A percentile compares a stretch with the other conserved stretches of the same genome.
Evolutionary conservation across 305 asterid genomes (phyloP).

Genomic region (Fraxinus angustifolia): DNA sequence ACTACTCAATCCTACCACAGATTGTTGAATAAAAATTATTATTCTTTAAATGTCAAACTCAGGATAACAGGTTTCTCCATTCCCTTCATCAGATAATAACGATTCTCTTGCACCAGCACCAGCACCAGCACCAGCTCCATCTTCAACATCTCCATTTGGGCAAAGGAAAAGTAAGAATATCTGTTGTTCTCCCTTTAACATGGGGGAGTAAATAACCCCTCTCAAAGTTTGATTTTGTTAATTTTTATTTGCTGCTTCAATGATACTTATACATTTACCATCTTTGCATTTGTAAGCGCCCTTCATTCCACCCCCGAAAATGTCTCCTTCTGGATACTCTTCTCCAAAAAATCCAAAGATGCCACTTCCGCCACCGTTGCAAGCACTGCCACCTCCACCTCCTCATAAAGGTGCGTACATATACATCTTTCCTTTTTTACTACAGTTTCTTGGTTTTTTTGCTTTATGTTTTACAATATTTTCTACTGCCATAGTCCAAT

Average conservation of each 20-base stretch:
- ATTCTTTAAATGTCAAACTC: conserved; percentile 22
- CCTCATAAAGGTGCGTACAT: conserved; percentile 73
- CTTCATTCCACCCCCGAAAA: conserved; percentile 52
- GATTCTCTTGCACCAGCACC: conserved; percentile 45
- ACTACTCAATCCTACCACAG: not conserved
- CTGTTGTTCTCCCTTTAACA: conserved; percentile 18
- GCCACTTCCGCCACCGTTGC: conserved; percentile 50
- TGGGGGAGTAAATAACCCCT: not conserved
- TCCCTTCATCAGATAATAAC: conserved; percentile 28
- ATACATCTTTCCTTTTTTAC: not conserved
- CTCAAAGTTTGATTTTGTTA: not conserved
- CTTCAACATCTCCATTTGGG: conserved; percentile 40
- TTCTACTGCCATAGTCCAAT: conserved; percentile 17
- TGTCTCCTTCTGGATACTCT: conserved; percentile 49
- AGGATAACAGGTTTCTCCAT: conserved; percentile 38
- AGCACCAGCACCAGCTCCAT: conserved; percentile 30
- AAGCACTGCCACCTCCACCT: conserved; percentile 86
- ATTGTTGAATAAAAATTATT: conserved; percentile 4
- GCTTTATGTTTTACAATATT: conserved; percentile 5
- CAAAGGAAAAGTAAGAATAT: conserved; percentile 42
- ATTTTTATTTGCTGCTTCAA: conserved; percentile 17
- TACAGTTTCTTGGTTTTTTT: conserved; percentile 13
- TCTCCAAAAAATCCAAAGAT: conserved; percentile 46
- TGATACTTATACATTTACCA: conserved; percentile 29
- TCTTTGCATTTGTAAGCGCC: conserved; percentile 54